Evolutionary conservation across 495 filamentous ascomycete species (phyloP), one percentile per base, ranked within the genome.

Genomic region (Recurvomyces mirabilis): DNA sequence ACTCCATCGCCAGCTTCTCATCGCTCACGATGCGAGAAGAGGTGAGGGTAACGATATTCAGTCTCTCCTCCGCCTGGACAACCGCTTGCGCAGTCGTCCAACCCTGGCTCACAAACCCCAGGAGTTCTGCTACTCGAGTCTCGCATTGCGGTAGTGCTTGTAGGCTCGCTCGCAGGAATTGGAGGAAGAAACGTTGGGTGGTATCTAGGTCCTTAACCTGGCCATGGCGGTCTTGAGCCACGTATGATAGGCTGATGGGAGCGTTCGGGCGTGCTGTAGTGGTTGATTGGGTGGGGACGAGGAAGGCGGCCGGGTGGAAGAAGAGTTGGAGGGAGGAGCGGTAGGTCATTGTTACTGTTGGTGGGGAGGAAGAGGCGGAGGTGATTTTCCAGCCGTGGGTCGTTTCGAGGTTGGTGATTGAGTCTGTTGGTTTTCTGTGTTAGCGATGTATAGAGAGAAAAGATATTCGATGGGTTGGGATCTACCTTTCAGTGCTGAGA

Each of bases 371-470:
- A 5, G 68, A 59, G 10, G 79, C 79, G 0, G 75, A 76, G 43
- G 77, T 70, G 40, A 89, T 79, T 3, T 65, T 69, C 93, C 93
- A 98, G 43, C 87, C 84, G 50, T 78, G 70, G 23, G 73, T 60
- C 31, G 66, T 64, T 61, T 93, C 87, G 9, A 96, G 65, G 0
- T 64, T 59, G 20, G 78, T 67, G 15, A 85, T 80, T 37, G 74
- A 78, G 29, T 70, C 84, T 85, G 60, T 50, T 19, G 28, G 46
- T 18, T 13, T 48, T n/a, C n/a, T n/a, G n/a, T n/a, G n/a, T n/a
- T n/a, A n/a, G n/a, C n/a, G n/a, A n/a, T n/a, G n/a, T n/a, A n/a
- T n/a, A n/a, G n/a, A n/a, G n/a, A n/a, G n/a, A n/a, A n/a, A n/a
- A n/a, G n/a, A n/a, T n/a, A n/a, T n/a, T n/a, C n/a, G n/a, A n/a